Conservation (phyloP, 352 stramenopile genomes). For the Pythium folliculosum region DNA sequence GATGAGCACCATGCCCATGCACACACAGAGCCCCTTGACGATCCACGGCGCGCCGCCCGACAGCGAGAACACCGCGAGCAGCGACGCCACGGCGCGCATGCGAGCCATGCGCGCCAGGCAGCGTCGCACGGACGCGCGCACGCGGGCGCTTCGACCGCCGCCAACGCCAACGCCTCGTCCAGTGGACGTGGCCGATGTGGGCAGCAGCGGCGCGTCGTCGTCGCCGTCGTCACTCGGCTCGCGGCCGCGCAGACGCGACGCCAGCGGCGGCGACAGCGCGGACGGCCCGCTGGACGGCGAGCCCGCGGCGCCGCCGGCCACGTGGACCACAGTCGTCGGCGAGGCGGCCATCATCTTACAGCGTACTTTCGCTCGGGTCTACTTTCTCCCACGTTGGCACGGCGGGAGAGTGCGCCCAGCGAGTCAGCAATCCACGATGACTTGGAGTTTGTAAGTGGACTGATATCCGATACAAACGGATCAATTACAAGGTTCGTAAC, state of each 20-base stretch:
- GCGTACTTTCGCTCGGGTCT: neutral
- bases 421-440: too few species aligned
- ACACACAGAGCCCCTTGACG: constrained; percentile 49
- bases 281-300: neutral
- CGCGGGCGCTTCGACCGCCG: neutral
- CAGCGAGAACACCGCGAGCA: constrained; percentile 6
- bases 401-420: too few species aligned
- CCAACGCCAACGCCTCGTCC: neutral
- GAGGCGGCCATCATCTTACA: constrained; percentile 9
- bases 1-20: constrained; percentile 55
- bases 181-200: neutral
- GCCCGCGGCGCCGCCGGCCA: constrained; percentile 4
- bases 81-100: neutral
- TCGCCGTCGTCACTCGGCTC: constrained; percentile 10
- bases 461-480: too few species aligned
- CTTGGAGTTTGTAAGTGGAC: too few species aligned
- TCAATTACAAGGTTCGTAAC: too few species aligned
- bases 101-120: constrained; percentile 12
- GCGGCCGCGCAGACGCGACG: constrained; percentile 11
- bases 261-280: constrained; percentile 7
- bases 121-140: neutral
- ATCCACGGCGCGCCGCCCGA: constrained; percentile 36
- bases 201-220: constrained; percentile 17
- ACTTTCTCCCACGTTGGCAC: neutral
- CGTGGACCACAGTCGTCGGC: constrained; percentile 10